Evolutionary conservation across 176 grass and related monocot species (phyloP), one percentile per base, ranked within the genome.

Genomic region (Rhynchospora tenuis): DNA sequence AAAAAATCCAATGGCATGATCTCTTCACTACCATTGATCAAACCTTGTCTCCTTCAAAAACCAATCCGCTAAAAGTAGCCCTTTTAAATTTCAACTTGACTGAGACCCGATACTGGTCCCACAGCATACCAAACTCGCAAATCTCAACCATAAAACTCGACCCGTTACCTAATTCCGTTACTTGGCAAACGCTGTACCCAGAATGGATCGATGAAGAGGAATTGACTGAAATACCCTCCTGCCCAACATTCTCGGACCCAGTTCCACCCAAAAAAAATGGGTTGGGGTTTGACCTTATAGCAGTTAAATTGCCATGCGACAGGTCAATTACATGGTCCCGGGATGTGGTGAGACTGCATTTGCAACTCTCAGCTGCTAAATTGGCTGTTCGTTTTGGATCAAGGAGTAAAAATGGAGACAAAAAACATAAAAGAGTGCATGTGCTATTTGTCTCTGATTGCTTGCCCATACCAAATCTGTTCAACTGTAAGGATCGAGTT

Each of bases 121-220:
- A 90, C n/a, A 83, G 90, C 84, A 81, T 94, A 14, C 94, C 92
- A 12, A 86, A 94, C 33, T 88, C 86, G 0, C 88, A 97, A 14
- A 86, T 94, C 47, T 97, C 90, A 12, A 56, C 90, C 46, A 81
- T 97, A 76, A 84, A 86, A 64, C 81, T 94, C 4, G 86, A 90
- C 57, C 92, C 90, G 38, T 89, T 90, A 43, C 87, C 93, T 22
- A 84, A 88, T 64, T 88, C 82, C 63, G 83, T 94, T 47, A 94
- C 94, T 15, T 97, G 94, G 94, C 82, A 94, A 55, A 81, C 74
- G 59, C 85, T 97, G 7, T 97, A 92, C 63, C 94, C 94, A 31
- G 94, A 97, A 89, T 97, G 94, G 94, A 97, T 97, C 43, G 94
- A 97, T 65, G 94, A 97, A 86, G 94, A 97, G 83, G 90, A 97